A percentile compares a stretch with the other conserved stretches of the same genome.
Evolutionary conservation across 805 yeast species (phyloP).

Genomic region (Metschnikowia borealis): DNA sequence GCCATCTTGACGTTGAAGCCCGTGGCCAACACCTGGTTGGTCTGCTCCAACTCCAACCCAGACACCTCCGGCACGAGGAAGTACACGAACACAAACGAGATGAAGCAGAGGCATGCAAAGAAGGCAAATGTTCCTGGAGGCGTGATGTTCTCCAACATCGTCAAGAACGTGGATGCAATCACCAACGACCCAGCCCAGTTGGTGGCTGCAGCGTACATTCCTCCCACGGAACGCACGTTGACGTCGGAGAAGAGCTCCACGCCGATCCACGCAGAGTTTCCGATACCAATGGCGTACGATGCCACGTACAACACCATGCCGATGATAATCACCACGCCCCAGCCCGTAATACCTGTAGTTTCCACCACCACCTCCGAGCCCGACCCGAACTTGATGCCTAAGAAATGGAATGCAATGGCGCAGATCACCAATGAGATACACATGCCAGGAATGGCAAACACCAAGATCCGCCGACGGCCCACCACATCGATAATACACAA

Average conservation of each 20-base stretch:
- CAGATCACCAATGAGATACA: conserved; percentile 68
- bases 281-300: conserved; percentile 89
- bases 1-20: conserved; percentile 79
- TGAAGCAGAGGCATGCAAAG: conserved; percentile 75
- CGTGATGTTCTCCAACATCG: conserved; percentile 89
- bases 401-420: conserved; percentile 87
- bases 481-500: conserved; percentile 80
- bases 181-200: conserved; percentile 95
- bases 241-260: conserved; percentile 89
- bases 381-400: conserved; percentile 57
- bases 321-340: conserved; percentile 86
- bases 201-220: conserved; percentile 84
- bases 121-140: conserved; percentile 93
- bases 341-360: conserved; percentile 56
- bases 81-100: conserved; percentile 70
- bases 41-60: conserved; percentile 87
- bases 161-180: conserved; percentile 86
- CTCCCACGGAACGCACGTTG: conserved; percentile 86
- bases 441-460: conserved; percentile 86
- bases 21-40: conserved; percentile 71
- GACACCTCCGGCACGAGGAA: conserved; percentile 91
- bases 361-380: conserved; percentile 35
- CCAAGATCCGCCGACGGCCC: conserved; percentile 80
- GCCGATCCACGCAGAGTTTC: conserved; percentile 98
- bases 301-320: conserved; percentile 88